Evolutionary conservation across 2,329 filamentous ascomycete species (phyloP).

Genomic region (Diaporthe citriasiana): DNA sequence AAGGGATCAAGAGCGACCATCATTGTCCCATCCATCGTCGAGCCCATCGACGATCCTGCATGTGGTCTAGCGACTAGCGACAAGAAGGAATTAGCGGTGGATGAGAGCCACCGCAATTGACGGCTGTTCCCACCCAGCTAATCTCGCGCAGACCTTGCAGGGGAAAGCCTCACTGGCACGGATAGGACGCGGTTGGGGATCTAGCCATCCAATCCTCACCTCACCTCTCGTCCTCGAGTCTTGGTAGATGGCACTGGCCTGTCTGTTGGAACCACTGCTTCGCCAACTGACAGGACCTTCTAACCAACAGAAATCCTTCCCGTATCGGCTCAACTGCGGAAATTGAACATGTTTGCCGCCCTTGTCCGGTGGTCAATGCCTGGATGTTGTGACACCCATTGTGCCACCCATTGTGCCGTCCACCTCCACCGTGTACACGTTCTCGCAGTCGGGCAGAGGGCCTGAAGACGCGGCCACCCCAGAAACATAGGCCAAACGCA

Average conservation of each 20-base stretch:
- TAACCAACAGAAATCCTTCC: slow-evolving; percentile 22
- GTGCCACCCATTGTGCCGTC: background rate
- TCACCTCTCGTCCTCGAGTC: background rate
- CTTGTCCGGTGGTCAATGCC: background rate
- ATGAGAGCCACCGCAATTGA: background rate
- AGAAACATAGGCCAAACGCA: slow-evolving; percentile 28
- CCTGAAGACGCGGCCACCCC: slow-evolving; percentile 1
- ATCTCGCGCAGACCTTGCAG: background rate
- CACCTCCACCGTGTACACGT: background rate
- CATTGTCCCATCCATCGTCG: background rate
- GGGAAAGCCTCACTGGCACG: background rate
- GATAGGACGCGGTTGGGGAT: background rate
- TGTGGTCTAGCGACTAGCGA: background rate
- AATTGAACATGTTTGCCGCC: background rate
- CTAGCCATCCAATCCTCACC: background rate
- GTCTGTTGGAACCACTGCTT: background rate
- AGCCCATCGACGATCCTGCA: background rate
- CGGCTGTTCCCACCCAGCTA: background rate
- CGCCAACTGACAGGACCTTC: background rate
- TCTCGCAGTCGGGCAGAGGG: background rate
- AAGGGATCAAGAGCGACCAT: slow-evolving; percentile 9
- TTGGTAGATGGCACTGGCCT: background rate
- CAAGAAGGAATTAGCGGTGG: slow-evolving; percentile 6
- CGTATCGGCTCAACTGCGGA: slow-evolving; percentile 21
- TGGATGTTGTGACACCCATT: slow-evolving; percentile 5